phyloP scores from a whole-genome alignment of 179 eudicot species.

The Sideroxylon spinosum region DNA sequence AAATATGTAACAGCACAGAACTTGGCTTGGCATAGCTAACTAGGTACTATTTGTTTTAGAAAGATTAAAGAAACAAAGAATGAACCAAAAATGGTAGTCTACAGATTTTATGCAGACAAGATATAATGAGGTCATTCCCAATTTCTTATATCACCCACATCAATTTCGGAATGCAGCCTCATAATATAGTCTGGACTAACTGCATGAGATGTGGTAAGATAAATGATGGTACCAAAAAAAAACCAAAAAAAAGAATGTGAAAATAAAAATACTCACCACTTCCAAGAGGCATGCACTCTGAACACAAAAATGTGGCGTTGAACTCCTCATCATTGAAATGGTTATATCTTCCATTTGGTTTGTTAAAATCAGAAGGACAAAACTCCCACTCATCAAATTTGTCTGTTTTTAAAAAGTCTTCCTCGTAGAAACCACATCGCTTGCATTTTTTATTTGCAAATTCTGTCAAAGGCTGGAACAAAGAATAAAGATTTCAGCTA shows the following conservation, averaged over 20 bases:
- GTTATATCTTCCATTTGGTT: conserved; percentile 48
- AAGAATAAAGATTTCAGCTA: neutral
- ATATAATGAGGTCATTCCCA: neutral
- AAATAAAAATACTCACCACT: conserved; percentile 25
- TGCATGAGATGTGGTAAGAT: no score
- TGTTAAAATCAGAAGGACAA: conserved; percentile 68
- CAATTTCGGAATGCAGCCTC: neutral
- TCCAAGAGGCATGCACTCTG: conserved; percentile 39
- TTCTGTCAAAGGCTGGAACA: conserved; percentile 69
- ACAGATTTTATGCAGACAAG: neutral
- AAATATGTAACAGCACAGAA: no score
- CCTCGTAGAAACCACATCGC: conserved; percentile 80
- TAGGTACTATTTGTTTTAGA: neutral
- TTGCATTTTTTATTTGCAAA: conserved; percentile 72
- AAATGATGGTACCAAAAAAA: no score
- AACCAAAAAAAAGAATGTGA: neutral
- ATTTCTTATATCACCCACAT: neutral
- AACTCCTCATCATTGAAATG: conserved; percentile 49
- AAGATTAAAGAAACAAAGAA: neutral
- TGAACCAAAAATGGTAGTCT: neutral
- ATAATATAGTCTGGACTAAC: no score
- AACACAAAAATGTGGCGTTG: conserved; percentile 71
- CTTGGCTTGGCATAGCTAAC: no score
- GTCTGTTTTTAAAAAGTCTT: conserved; percentile 43
- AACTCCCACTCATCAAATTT: conserved; percentile 93